Percentiles rank a stretch among this genome's conserved stretches.
These are phyloP conservation scores for Rhynchospora breviuscula DNA, from an alignment of 176 grass and related monocot genomes.

Conservation along the genomic window DNA sequence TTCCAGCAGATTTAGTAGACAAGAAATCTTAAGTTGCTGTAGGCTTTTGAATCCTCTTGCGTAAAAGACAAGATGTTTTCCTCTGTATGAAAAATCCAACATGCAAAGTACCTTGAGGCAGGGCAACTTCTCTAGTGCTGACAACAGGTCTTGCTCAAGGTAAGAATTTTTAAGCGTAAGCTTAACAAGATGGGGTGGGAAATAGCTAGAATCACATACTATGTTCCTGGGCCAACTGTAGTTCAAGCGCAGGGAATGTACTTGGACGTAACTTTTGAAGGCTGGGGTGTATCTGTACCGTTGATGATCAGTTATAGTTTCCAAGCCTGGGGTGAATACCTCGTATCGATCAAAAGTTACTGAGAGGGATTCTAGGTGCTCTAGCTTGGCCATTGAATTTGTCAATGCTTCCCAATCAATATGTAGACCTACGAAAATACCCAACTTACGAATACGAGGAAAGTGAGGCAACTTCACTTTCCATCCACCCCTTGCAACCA, in stretches of 20 bases:
- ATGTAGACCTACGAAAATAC: neutral
- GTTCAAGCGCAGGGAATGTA: neutral
- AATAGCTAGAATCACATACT: neutral
- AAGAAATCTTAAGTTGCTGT: neutral
- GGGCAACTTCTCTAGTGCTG: neutral
- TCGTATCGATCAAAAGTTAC: neutral
- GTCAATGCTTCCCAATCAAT: neutral
- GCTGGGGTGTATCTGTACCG: neutral
- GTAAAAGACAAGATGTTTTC: neutral
- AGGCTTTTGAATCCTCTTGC: neutral
- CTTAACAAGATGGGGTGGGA: conserved; percentile 12
- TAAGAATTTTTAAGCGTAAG: neutral
- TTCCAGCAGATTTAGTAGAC: neutral
- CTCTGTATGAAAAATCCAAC: neutral
- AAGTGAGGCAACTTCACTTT: neutral
- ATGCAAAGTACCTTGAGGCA: neutral
- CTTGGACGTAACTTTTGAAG: neutral
- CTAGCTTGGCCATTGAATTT: neutral
- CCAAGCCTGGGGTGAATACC: no score
- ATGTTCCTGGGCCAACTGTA: neutral
- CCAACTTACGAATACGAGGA: neutral
- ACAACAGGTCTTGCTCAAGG: conserved; percentile 5
- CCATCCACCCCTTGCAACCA: neutral
- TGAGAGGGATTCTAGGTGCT: neutral
- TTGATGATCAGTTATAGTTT: no score